Evolutionary conservation across 2,329 filamentous ascomycete species (phyloP).

Genomic region (Didymella arachidicola): DNA sequence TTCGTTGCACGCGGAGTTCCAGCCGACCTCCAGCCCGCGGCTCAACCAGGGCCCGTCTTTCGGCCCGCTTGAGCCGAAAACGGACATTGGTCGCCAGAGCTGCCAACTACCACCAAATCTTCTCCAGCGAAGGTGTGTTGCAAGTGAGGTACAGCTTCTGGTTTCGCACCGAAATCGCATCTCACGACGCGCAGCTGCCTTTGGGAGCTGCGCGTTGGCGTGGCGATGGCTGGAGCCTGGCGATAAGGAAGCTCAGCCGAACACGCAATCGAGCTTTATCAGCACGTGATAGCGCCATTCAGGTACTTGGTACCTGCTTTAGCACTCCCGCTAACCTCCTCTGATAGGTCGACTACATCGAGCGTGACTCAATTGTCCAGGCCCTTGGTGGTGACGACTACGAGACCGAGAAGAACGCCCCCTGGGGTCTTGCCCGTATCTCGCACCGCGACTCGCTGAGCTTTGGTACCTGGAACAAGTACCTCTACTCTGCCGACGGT

Average conservation of each 20-base stretch:
- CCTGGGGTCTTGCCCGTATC: slow-evolving; percentile 98
- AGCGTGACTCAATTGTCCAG: slow-evolving; percentile 92
- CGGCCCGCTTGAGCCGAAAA: slow-evolving; percentile 8
- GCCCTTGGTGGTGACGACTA: slow-evolving; percentile 66
- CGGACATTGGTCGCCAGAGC: not conserved
- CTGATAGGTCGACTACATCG: slow-evolving; percentile 88
- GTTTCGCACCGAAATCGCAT: not conserved
- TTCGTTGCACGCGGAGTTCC: slow-evolving; percentile 18
- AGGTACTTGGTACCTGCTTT: slow-evolving; percentile 27
- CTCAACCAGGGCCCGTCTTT: not conserved
- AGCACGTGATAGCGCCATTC: slow-evolving; percentile 32
- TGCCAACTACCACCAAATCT: not conserved
- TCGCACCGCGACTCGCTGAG: slow-evolving; percentile 88
- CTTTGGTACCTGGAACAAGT: slow-evolving; percentile 98
- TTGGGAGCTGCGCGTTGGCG: slow-evolving; percentile 18
- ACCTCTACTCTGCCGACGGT: slow-evolving; percentile 86
- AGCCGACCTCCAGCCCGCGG: slow-evolving; percentile 15
- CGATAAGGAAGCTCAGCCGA: slow-evolving; percentile 35
- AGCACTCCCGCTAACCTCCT: slow-evolving; percentile 34
- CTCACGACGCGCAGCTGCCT: not conserved
- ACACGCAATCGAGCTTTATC: slow-evolving; percentile 40
- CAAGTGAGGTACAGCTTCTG: not conserved
- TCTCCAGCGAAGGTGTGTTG: not conserved
- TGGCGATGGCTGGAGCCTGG: slow-evolving; percentile 29
- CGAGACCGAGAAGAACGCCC: slow-evolving; percentile 85